Evolutionary conservation across 768 basidiomycete genomes (phyloP).

Genomic region (Cytidiella melzeri): DNA sequence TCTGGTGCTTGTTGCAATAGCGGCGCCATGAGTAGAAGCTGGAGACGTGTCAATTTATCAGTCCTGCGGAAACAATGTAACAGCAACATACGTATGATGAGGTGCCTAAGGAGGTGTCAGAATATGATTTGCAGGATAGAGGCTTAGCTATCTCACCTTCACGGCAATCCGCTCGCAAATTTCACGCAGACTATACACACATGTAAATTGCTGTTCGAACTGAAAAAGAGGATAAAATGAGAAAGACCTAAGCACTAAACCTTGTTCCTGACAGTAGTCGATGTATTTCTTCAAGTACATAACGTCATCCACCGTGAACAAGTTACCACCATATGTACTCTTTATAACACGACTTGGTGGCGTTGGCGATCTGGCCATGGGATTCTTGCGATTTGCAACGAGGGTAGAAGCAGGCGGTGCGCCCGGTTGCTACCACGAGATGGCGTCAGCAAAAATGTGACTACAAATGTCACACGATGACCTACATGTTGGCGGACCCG

Average conservation of each 20-base stretch:
- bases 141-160: constrained; percentile 41
- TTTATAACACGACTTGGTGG: constrained; percentile 81
- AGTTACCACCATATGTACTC: constrained; percentile 84
- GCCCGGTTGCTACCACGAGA: constrained; percentile 41
- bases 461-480: not conserved
- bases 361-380: constrained; percentile 74
- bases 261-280: constrained; percentile 86
- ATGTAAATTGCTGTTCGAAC: constrained; percentile 1
- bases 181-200: constrained; percentile 54
- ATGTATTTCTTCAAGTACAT: constrained; percentile 83
- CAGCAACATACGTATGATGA: constrained; percentile 68
- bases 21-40: constrained; percentile 90
- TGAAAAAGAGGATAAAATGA: not conserved
- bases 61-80: not conserved
- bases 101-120: constrained; percentile 48
- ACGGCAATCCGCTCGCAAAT: constrained; percentile 85
- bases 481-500: constrained; percentile 54
- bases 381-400: constrained; percentile 58
- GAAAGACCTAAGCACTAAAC: constrained; percentile 65
- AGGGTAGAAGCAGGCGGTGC: constrained; percentile 62
- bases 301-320: constrained; percentile 82
- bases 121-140: not conserved
- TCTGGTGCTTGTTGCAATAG: constrained; percentile 91
- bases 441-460: constrained; percentile 7
- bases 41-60: constrained; percentile 1